Conservation (phyloP, 352 stramenopile genomes). For the Pythium oligandrum region DNA sequence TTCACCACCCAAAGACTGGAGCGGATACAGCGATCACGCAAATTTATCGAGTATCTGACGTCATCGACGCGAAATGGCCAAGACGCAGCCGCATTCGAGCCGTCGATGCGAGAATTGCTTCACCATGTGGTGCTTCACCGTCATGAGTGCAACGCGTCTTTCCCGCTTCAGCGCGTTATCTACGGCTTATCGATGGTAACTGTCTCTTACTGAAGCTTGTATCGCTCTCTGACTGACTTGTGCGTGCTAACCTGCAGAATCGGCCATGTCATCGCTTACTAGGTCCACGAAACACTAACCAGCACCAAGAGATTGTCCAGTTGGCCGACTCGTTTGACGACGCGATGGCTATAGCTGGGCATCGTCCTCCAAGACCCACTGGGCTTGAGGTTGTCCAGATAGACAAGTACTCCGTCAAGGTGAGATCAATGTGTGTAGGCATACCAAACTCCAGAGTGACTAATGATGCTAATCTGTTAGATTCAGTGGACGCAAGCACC, state of each 20-base stretch:
- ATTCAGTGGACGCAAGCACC: conserved; percentile 24
- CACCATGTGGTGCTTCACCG: no score
- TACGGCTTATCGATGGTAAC: no score
- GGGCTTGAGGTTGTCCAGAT: conserved; percentile 12
- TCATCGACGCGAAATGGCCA: no score
- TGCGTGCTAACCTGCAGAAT: not conserved
- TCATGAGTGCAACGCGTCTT: no score
- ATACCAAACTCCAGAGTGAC: no score
- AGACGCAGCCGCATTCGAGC: no score
- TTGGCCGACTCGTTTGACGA: conserved; percentile 16
- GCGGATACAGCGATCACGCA: not conserved
- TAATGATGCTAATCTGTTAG: conserved; percentile 5
- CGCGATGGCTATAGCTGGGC: conserved; percentile 8
- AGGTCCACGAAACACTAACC: not conserved
- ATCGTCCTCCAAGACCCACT: conserved; percentile 16
- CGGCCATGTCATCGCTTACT: conserved; percentile 17
- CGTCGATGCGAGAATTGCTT: no score
- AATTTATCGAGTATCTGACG: no score
- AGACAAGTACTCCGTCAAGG: conserved; percentile 27
- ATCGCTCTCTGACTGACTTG: no score
- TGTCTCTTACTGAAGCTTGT: no score
- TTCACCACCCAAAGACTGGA: not conserved
- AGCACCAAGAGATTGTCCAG: conserved; percentile 1
- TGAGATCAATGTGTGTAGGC: conserved; percentile 1
- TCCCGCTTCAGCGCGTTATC: no score